Evolutionary conservation across 2,329 filamentous ascomycete species (phyloP).

Genomic region (Pseudophaeomoniella oleicola): DNA sequence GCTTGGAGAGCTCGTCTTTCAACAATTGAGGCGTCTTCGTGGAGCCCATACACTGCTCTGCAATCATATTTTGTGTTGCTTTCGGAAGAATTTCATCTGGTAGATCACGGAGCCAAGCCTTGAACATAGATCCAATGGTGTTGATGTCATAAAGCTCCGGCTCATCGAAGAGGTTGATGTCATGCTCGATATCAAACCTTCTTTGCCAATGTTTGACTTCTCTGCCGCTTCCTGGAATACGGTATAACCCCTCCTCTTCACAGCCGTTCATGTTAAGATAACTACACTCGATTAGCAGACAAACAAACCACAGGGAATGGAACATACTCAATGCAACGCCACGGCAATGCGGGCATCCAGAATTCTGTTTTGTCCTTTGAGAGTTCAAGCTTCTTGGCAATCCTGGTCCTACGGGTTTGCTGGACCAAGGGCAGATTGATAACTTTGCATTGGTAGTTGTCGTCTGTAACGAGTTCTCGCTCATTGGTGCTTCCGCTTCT

Average conservation of each 20-base stretch:
- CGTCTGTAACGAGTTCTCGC: constrained; percentile 57
- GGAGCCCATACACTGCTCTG: constrained; percentile 63
- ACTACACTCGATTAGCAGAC: constrained; percentile 19
- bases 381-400: constrained; percentile 74
- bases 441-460: constrained; percentile 70
- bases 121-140: constrained; percentile 90
- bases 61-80: constrained; percentile 62
- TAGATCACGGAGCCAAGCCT: constrained; percentile 88
- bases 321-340: constrained; percentile 75
- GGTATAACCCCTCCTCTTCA: constrained; percentile 85
- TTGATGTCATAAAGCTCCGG: constrained; percentile 89
- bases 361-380: constrained; percentile 94
- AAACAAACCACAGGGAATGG: not conserved
- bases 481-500: constrained; percentile 55
- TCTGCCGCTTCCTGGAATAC: constrained; percentile 77
- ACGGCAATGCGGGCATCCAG: constrained; percentile 95
- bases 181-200: constrained; percentile 71
- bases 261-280: constrained; percentile 91
- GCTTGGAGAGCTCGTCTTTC: constrained; percentile 78
- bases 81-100: constrained; percentile 90
- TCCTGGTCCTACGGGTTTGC: constrained; percentile 79
- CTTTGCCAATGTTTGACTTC: constrained; percentile 91
- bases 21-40: constrained; percentile 72
- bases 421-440: constrained; percentile 77
- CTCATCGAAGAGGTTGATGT: constrained; percentile 81